These are phyloP conservation scores for Prototheca stagnorum DNA, from an alignment of 163 green algal species.

Conservation along the genomic window DNA sequence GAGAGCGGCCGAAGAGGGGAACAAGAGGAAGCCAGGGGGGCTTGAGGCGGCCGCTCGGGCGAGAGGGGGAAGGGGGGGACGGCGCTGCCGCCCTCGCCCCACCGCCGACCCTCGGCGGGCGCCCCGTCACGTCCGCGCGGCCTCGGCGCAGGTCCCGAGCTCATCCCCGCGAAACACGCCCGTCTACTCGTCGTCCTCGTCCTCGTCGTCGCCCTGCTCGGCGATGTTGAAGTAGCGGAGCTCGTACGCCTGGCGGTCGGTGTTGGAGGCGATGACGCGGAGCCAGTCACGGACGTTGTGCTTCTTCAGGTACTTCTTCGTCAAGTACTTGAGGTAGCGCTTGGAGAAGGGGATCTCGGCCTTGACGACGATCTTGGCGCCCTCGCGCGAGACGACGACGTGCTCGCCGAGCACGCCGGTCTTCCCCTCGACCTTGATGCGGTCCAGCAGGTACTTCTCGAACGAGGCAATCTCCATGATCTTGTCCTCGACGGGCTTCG, in stretches of 20 bases:
- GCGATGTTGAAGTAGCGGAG: conserved; percentile 99
- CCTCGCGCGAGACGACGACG: conserved; percentile 77
- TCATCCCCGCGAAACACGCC: no score
- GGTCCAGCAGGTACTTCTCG: conserved; percentile 91
- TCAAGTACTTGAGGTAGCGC: conserved; percentile 94
- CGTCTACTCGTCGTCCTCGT: no score
- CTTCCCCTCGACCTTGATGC: conserved; percentile 96
- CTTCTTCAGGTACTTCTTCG: conserved; percentile 93
- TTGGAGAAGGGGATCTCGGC: conserved; percentile 70
- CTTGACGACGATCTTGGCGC: conserved; percentile 80
- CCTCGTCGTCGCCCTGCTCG: conserved; percentile 72
- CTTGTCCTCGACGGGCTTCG: conserved; percentile 84
- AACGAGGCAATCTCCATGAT: conserved; percentile 92
- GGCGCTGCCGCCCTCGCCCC: no score
- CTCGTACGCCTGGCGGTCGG: conserved; percentile 84
- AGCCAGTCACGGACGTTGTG: conserved; percentile 97
- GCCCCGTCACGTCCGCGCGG: no score
- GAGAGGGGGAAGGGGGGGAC: no score
- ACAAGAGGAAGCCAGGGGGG: no score
- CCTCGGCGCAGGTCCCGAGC: no score
- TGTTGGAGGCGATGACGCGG: conserved; percentile 95
- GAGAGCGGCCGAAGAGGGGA: no score
- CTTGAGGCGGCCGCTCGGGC: no score
- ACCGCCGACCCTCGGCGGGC: no score
- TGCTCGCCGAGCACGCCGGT: conserved; percentile 73